Evolutionary conservation across 2,329 filamentous ascomycete genomes (phyloP).

Genomic region (Metarhizium anisopliae): DNA sequence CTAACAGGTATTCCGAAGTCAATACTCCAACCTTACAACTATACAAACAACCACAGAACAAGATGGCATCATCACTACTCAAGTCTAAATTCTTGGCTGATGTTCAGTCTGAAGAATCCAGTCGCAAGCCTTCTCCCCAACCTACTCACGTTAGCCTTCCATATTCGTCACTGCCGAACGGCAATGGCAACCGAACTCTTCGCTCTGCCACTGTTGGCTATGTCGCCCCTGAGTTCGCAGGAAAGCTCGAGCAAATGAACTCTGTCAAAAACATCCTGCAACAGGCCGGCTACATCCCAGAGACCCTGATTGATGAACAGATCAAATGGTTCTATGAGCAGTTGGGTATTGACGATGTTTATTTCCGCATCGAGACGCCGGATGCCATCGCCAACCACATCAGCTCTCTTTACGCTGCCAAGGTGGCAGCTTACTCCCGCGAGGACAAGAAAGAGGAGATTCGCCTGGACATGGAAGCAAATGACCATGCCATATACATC

Average conservation of each 20-base stretch:
- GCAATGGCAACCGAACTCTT: slow-evolving; percentile 63
- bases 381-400: slow-evolving; percentile 89
- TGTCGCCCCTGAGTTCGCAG: slow-evolving; percentile 86
- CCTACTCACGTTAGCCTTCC: slow-evolving; percentile 77
- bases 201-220: slow-evolving; percentile 90
- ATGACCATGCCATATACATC: slow-evolving; percentile 95
- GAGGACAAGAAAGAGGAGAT: slow-evolving; percentile 94
- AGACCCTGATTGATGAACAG: slow-evolving; percentile 73
- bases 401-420: slow-evolving; percentile 92
- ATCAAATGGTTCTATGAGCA: slow-evolving; percentile 96
- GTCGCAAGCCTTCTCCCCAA: slow-evolving; percentile 73
- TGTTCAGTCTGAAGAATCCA: slow-evolving; percentile 30
- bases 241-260: slow-evolving; percentile 86
- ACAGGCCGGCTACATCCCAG: slow-evolving; percentile 77
- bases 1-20: background rate
- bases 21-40: background rate
- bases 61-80: slow-evolving; percentile 20
- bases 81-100: slow-evolving; percentile 33
- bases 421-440: slow-evolving; percentile 85
- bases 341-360: slow-evolving; percentile 96
- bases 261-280: slow-evolving; percentile 73
- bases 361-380: slow-evolving; percentile 84
- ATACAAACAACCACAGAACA: slow-evolving; percentile 10
- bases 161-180: slow-evolving; percentile 37
- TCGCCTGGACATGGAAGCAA: slow-evolving; percentile 86